These are phyloP conservation scores for Trichophyton verrucosum DNA, from an alignment of 2,329 filamentous ascomycete species.

Conservation along the genomic window DNA sequence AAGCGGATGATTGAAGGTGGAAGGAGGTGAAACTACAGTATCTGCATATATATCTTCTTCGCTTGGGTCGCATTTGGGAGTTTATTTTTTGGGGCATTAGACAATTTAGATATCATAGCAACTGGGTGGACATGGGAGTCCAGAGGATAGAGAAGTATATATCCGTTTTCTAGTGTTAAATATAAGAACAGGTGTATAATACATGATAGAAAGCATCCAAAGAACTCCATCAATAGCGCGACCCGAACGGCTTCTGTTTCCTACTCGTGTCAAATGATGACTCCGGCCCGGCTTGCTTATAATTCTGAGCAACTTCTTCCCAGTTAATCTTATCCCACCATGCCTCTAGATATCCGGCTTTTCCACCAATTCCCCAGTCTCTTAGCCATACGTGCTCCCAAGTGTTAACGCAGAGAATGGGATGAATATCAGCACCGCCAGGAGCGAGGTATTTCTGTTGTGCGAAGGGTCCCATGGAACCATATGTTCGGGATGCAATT, in stretches of 20 bases:
- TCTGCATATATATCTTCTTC: neutral
- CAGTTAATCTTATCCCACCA: slow-evolving; percentile 92
- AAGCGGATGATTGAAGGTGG: slow-evolving; percentile 54
- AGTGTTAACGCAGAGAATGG: slow-evolving; percentile 82
- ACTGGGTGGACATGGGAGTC: neutral
- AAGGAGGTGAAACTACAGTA: slow-evolving; percentile 15
- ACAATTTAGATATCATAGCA: neutral
- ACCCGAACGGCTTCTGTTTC: neutral
- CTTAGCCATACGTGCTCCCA: slow-evolving; percentile 91
- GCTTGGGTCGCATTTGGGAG: neutral
- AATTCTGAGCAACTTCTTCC: slow-evolving; percentile 51
- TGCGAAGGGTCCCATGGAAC: slow-evolving; percentile 17
- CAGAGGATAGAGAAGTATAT: neutral
- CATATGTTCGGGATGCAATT: slow-evolving; percentile 13
- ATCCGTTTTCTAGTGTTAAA: slow-evolving; percentile 1
- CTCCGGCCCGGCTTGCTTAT: slow-evolving; percentile 12
- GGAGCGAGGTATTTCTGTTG: slow-evolving; percentile 26
- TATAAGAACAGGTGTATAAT: slow-evolving; percentile 6
- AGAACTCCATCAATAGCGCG: neutral
- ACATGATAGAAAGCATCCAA: slow-evolving; percentile 1
- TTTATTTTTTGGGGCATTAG: neutral
- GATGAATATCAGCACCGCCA: slow-evolving; percentile 46
- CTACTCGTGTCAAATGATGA: slow-evolving; percentile 1
- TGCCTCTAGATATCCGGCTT: slow-evolving; percentile 58
- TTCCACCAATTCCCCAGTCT: slow-evolving; percentile 68